These are phyloP conservation scores for Saccharomyces paradoxus DNA, from an alignment of 805 yeast species.

Conservation along the genomic window DNA sequence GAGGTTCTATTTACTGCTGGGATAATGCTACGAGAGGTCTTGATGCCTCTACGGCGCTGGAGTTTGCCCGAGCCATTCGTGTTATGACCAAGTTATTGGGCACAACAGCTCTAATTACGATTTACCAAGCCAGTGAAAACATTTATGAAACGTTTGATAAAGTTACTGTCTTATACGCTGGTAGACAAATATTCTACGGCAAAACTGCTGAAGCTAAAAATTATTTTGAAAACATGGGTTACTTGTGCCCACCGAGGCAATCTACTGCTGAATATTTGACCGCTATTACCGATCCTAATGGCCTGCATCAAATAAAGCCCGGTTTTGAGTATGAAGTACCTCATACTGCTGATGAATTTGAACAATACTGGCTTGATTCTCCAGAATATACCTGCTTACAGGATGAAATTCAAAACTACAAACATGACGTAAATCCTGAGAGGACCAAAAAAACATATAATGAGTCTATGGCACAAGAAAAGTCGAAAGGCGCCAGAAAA, in stretches of 20 bases:
- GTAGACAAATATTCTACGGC: slow-evolving; percentile 52
- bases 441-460: slow-evolving; percentile 31
- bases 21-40: slow-evolving; percentile 75
- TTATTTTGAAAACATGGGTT: slow-evolving; percentile 53
- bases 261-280: slow-evolving; percentile 56
- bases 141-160: slow-evolving; percentile 48
- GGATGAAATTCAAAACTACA: slow-evolving; percentile 36
- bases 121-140: slow-evolving; percentile 51
- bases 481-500: slow-evolving; percentile 17
- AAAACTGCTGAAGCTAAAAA: slow-evolving; percentile 39
- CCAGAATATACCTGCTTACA: slow-evolving; percentile 32
- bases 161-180: slow-evolving; percentile 43
- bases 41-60: slow-evolving; percentile 69
- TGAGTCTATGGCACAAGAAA: slow-evolving; percentile 24
- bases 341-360: slow-evolving; percentile 50
- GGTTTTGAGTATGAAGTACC: slow-evolving; percentile 49
- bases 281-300: slow-evolving; percentile 51
- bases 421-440: slow-evolving; percentile 23
- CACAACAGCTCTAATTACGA: slow-evolving; percentile 50
- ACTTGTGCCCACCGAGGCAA: slow-evolving; percentile 47
- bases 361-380: slow-evolving; percentile 37
- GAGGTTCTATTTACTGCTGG: slow-evolving; percentile 53
- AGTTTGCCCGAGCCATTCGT: slow-evolving; percentile 53
- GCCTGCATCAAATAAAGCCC: slow-evolving; percentile 29
- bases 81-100: slow-evolving; percentile 42